These are phyloP conservation scores for Hymenoscyphus fructigenus DNA, from an alignment of 2,329 filamentous ascomycete genomes.

Conservation along the genomic window DNA sequence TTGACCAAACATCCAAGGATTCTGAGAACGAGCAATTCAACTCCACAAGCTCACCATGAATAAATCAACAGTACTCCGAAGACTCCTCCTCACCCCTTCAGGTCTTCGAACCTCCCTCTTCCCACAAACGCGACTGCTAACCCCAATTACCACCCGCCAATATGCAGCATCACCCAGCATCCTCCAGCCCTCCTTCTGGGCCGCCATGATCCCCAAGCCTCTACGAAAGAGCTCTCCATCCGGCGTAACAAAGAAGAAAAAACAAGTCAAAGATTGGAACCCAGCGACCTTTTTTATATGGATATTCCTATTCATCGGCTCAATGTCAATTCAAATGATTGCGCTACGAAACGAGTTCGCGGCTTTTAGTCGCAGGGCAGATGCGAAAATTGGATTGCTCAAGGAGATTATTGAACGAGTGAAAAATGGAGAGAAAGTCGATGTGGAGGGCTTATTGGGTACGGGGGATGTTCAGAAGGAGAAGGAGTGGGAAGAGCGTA, in stretches of 20 bases:
- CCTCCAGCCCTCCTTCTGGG: conserved; percentile 56
- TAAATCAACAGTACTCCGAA: conserved; percentile 24
- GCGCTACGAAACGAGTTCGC: conserved; percentile 72
- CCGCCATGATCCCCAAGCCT: conserved; percentile 67
- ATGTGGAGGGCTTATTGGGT: conserved; percentile 80
- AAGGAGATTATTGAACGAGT: conserved; percentile 73
- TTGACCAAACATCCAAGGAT: neutral
- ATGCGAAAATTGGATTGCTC: conserved; percentile 74
- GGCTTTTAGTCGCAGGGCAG: conserved; percentile 71
- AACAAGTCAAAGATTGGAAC: conserved; percentile 67
- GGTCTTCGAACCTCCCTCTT: conserved; percentile 27
- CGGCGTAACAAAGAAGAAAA: conserved; percentile 38
- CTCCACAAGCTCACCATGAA: conserved; percentile 23
- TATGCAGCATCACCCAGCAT: conserved; percentile 40
- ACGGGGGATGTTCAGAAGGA: conserved; percentile 75
- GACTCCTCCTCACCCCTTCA: conserved; percentile 28
- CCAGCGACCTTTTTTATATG: conserved; percentile 79
- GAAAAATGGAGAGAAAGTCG: conserved; percentile 72
- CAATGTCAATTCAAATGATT: conserved; percentile 93
- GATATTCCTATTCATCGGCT: conserved; percentile 85
- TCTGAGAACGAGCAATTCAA: neutral
- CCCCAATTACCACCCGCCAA: conserved; percentile 15
- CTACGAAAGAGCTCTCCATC: conserved; percentile 48
- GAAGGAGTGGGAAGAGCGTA: conserved; percentile 84
- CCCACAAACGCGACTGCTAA: conserved; percentile 11